Conservation (phyloP, 202 grass and related monocot species). For the Panicum virgatum region DNA sequence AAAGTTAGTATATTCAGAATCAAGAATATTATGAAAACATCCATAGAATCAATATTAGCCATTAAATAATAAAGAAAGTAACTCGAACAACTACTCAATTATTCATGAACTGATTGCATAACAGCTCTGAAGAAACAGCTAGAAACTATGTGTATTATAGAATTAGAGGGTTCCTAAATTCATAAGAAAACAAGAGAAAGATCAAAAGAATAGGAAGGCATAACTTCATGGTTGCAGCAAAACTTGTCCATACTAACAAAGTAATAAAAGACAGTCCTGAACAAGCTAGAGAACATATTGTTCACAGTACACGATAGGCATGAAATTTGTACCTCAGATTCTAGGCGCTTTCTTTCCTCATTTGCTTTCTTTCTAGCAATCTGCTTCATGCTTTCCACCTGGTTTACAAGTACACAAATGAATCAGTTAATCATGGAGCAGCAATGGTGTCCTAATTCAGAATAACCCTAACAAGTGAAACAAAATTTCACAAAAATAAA, state of each 20-base stretch:
- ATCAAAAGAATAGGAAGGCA: neutral
- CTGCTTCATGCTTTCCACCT: constrained; percentile 86
- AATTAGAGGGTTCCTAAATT: neutral
- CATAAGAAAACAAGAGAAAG: constrained; percentile 6
- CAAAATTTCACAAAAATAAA: constrained; percentile 5
- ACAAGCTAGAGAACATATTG: neutral
- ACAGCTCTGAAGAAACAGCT: neutral
- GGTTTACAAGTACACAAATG: constrained; percentile 31
- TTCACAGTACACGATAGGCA: neutral
- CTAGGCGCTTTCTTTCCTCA: constrained; percentile 81
- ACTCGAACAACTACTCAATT: neutral
- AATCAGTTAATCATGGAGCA: constrained; percentile 1
- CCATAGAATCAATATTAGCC: constrained; percentile 20
- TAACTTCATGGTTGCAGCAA: neutral
- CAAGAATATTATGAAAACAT: neutral
- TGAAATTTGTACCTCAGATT: constrained; percentile 70
- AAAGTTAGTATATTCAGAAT: constrained; percentile 25
- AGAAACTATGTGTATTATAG: neutral
- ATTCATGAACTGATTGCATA: constrained; percentile 1
- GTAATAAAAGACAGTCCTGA: neutral
- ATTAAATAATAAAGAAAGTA: constrained; percentile 18
- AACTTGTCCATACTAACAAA: neutral
- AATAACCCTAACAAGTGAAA: constrained; percentile 29
- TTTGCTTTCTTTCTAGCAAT: constrained; percentile 90
- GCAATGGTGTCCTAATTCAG: neutral